Conservation (phyloP, 2,329 filamentous ascomycete species). For the Rutstroemia sp. region DNA sequence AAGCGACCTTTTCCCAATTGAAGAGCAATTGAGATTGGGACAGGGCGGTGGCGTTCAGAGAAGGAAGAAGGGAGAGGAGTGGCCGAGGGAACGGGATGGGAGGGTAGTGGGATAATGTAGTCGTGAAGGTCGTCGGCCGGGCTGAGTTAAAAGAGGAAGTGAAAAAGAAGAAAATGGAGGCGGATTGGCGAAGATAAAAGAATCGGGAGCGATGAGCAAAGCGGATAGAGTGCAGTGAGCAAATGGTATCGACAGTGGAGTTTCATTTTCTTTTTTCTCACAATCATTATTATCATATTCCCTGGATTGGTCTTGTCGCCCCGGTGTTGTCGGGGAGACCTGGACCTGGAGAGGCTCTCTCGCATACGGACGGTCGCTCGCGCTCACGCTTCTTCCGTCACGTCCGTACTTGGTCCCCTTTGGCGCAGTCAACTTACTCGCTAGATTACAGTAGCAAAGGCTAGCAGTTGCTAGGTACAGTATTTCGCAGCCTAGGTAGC, state of each 20-base stretch:
- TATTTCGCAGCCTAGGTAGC: no score
- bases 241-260: conserved; percentile 9
- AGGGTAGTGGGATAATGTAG: background rate
- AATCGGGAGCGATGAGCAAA: background rate
- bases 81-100: background rate
- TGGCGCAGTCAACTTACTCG: no score
- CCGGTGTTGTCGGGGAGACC: conserved; percentile 10
- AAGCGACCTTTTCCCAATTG: background rate
- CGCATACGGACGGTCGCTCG: no score
- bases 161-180: background rate
- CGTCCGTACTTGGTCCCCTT: no score
- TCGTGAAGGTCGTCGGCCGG: background rate
- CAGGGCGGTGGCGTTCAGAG: background rate
- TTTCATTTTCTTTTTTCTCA: conserved; percentile 1
- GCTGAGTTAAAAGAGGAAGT: background rate
- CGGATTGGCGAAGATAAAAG: conserved; percentile 8
- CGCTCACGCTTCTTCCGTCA: no score
- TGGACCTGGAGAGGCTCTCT: no score
- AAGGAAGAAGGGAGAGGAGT: background rate
- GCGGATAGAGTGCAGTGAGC: background rate
- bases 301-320: conserved; percentile 5
- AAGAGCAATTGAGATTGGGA: background rate
- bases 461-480: no score
- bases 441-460: no score
- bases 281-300: conserved; percentile 5